A percentile compares a stretch with the other conserved stretches of the same genome.
Conservation (phyloP, 208 protist genomes). For the Angomonas deanei region DNA sequence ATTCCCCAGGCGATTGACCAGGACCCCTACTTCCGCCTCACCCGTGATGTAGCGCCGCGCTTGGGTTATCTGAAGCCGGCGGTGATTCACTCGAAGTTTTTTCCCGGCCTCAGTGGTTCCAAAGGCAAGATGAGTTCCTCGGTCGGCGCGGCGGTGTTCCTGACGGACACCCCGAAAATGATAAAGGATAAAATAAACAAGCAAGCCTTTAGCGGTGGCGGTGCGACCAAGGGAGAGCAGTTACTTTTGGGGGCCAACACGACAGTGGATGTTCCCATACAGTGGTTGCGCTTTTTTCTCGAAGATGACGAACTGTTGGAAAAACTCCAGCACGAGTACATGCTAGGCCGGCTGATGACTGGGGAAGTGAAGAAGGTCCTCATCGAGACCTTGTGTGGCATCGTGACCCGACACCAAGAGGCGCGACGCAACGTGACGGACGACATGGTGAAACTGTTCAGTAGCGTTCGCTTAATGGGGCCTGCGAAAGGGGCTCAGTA, state of each 20-base stretch:
- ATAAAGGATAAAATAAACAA: constrained; percentile 96
- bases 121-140: constrained; percentile 98
- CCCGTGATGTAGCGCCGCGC: constrained; percentile 96
- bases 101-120: constrained; percentile 96
- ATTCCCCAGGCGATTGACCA: constrained; percentile 98
- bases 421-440: constrained; percentile 85
- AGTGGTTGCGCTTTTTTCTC: constrained; percentile 98
- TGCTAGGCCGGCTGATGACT: constrained; percentile 93
- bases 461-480: constrained; percentile 50
- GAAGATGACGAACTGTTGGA: constrained; percentile 95
- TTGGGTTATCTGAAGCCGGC: constrained; percentile 96
- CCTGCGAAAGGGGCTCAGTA: too few relatives aligned
- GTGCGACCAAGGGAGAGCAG: constrained; percentile 97
- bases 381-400: constrained; percentile 82
- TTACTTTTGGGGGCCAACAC: constrained; percentile 91
- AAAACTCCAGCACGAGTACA: constrained; percentile 85
- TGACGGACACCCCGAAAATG: constrained; percentile 96
- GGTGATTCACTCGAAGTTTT: constrained; percentile 98
- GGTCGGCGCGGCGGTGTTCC: constrained; percentile 89
- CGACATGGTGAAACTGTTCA: constrained; percentile 77
- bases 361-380: constrained; percentile 96
- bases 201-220: constrained; percentile 97
- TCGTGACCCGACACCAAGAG: constrained; percentile 91
- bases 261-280: constrained; percentile 93
- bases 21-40: constrained; percentile 99